A percentile compares a stretch with the other conserved stretches of the same genome.
These are phyloP conservation scores for Candida oleophila DNA, from an alignment of 805 yeast genomes.

Conservation along the genomic window DNA sequence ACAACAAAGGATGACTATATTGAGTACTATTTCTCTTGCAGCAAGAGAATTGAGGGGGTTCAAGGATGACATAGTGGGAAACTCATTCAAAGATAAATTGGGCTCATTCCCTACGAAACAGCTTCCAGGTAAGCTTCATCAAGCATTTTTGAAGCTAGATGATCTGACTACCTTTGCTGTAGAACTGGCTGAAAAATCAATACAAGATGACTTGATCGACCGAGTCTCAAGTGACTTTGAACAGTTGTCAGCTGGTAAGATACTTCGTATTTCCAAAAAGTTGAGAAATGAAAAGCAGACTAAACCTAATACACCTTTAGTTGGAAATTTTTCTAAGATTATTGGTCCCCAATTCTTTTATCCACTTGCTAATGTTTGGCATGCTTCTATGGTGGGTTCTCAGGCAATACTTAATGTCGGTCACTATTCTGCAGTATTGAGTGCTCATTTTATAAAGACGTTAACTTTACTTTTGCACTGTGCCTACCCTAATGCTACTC, in stretches of 20 bases:
- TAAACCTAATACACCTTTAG: constrained; percentile 2
- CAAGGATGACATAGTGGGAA: constrained; percentile 47
- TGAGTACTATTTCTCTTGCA: constrained; percentile 67
- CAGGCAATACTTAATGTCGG: constrained; percentile 40
- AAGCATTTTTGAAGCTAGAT: neutral
- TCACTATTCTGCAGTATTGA: constrained; percentile 51
- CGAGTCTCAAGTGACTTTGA: constrained; percentile 30
- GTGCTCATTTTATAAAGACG: constrained; percentile 60
- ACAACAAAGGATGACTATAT: constrained; percentile 68
- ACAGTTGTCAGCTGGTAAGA: constrained; percentile 36
- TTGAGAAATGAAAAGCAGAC: constrained; percentile 22
- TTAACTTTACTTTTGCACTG: constrained; percentile 55
- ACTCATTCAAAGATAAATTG: constrained; percentile 25
- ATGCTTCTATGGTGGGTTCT: constrained; percentile 25
- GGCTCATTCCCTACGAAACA: constrained; percentile 32
- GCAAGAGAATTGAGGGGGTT: constrained; percentile 71
- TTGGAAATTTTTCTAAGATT: constrained; percentile 40
- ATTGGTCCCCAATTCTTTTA: constrained; percentile 49
- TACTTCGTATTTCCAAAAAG: constrained; percentile 42
- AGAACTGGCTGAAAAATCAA: constrained; percentile 9
- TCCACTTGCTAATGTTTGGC: constrained; percentile 55
- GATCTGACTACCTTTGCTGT: neutral
- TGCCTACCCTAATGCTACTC: constrained; percentile 54
- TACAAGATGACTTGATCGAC: constrained; percentile 35
- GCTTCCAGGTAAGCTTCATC: constrained; percentile 50